These are phyloP conservation scores for Colletotrichum sp. DNA, from an alignment of 2,329 filamentous ascomycete species.

Conservation along the genomic window DNA sequence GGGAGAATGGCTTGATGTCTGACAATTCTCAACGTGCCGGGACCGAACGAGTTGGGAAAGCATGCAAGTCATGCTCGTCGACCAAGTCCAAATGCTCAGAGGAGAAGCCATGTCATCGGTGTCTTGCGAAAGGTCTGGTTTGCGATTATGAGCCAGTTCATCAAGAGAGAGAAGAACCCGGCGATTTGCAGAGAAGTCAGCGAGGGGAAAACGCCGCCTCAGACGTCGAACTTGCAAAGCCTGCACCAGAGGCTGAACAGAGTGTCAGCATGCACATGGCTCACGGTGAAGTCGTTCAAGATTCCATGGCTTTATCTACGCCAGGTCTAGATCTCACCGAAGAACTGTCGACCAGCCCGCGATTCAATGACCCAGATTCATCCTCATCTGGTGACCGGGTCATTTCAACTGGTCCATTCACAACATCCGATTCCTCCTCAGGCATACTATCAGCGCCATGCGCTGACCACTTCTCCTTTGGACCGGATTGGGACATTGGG, in stretches of 20 bases:
- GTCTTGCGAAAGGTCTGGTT: background rate
- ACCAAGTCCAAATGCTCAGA: slow-evolving; percentile 3
- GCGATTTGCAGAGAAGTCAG: background rate
- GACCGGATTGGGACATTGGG: background rate
- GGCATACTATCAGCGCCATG: background rate
- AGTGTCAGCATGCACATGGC: background rate
- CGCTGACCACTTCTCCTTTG: background rate
- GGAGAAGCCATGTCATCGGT: background rate
- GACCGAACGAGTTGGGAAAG: background rate
- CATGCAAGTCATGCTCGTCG: background rate
- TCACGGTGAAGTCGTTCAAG: background rate
- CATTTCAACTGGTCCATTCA: background rate
- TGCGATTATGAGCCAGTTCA: background rate
- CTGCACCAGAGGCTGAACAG: background rate
- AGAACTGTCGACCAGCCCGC: background rate
- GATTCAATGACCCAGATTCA: background rate
- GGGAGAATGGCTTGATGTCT: background rate
- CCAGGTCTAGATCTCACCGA: background rate
- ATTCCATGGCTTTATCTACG: background rate
- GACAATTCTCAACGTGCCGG: background rate
- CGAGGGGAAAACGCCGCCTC: background rate
- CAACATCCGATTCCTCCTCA: background rate
- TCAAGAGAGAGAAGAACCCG: background rate
- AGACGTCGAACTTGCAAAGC: background rate
- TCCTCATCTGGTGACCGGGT: background rate